Conservation (phyloP, 2,329 filamentous ascomycete species). For the Epichloe baconii region DNA sequence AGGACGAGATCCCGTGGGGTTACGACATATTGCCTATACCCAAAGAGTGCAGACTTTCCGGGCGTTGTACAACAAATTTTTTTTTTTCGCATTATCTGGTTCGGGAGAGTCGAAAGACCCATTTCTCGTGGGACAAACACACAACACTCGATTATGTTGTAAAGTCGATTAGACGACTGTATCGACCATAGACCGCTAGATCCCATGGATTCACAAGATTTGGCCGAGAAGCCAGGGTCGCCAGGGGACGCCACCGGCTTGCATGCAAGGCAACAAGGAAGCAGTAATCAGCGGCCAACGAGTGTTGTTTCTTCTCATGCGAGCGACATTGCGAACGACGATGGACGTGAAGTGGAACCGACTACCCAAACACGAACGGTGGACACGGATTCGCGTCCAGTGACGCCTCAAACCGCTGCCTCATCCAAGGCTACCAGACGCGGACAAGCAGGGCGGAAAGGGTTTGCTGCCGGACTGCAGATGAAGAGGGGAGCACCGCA, state of each 20-base stretch:
- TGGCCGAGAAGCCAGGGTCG: slow-evolving; percentile 21
- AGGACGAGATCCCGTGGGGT: not conserved
- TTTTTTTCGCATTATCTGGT: not conserved
- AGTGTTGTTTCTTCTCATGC: slow-evolving; percentile 62
- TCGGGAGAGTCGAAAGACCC: not conserved
- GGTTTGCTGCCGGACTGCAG: slow-evolving; percentile 26
- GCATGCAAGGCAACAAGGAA: slow-evolving; percentile 16
- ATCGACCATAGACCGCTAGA: not conserved
- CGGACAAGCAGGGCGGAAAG: slow-evolving; percentile 44
- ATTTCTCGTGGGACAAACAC: not conserved
- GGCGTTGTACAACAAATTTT: not conserved
- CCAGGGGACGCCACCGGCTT: slow-evolving; percentile 27
- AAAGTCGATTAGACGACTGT: slow-evolving; percentile 4
- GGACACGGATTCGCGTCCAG: slow-evolving; percentile 37
- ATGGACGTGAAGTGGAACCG: slow-evolving; percentile 31
- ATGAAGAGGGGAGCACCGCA: slow-evolving; percentile 30
- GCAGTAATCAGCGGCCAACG: slow-evolving; percentile 35
- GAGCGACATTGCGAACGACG: slow-evolving; percentile 50
- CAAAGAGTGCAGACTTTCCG: not conserved
- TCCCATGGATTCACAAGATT: slow-evolving; percentile 26
- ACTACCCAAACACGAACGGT: slow-evolving; percentile 23
- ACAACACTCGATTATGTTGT: slow-evolving; percentile 7
- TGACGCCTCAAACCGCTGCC: slow-evolving; percentile 37
- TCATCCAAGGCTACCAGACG: slow-evolving; percentile 33
- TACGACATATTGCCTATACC: not conserved